phyloP scores from a whole-genome alignment of 2,329 filamentous ascomycete species.

The Pezicula radicicola region DNA sequence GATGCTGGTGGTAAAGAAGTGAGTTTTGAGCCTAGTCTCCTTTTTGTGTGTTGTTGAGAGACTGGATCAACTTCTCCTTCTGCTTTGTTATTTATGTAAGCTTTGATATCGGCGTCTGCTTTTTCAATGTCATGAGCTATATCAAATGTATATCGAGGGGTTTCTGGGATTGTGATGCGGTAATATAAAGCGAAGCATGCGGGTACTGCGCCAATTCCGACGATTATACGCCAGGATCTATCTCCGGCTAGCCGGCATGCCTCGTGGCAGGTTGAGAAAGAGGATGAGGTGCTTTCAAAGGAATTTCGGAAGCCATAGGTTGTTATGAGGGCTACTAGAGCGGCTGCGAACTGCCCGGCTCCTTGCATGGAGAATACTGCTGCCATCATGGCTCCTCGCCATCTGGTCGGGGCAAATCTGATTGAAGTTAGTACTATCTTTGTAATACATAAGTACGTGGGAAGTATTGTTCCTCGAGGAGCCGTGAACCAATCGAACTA shows the following conservation, averaged over 20 bases:
- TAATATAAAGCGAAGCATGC: conserved; percentile 81
- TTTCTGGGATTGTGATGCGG: conserved; percentile 82
- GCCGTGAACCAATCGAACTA: neutral
- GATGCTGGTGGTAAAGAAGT: conserved; percentile 62
- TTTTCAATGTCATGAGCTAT: conserved; percentile 73
- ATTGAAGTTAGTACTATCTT: neutral
- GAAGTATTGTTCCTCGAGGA: neutral
- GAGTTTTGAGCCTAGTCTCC: conserved; percentile 48
- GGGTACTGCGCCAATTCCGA: conserved; percentile 75
- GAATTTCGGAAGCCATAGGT: conserved; percentile 59
- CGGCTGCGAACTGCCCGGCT: conserved; percentile 71
- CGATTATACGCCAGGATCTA: conserved; percentile 78
- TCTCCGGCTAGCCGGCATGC: conserved; percentile 70
- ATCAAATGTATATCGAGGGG: conserved; percentile 80
- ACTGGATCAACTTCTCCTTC: conserved; percentile 46
- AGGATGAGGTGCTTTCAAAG: conserved; percentile 39
- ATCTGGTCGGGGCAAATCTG: conserved; percentile 76
- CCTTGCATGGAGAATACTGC: conserved; percentile 85
- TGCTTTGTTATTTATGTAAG: conserved; percentile 47
- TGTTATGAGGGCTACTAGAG: conserved; percentile 67
- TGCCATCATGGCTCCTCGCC: conserved; percentile 80
- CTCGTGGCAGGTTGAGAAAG: conserved; percentile 51
- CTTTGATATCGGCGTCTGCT: conserved; percentile 69
- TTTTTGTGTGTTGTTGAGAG: conserved; percentile 50
- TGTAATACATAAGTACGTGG: neutral